Evolutionary conservation across 2,329 filamentous ascomycete species (phyloP), one percentile per base, ranked within the genome.

Genomic region (Epichloe sibirici): DNA sequence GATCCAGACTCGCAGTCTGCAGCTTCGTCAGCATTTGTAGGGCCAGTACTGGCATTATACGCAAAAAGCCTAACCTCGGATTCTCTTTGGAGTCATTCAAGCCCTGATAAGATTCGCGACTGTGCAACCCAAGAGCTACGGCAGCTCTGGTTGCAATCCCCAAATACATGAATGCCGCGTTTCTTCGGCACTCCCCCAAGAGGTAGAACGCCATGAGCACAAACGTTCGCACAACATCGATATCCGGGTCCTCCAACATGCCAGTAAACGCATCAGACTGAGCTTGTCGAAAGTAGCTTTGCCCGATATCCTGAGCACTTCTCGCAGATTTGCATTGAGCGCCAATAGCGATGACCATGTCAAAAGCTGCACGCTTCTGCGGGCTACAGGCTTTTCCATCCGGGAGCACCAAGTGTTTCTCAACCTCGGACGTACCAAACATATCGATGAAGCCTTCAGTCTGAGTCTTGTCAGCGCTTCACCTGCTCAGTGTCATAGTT

Each of bases 101-200:
- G 11, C 61, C 56, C 4, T 58, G 49, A 31, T 65, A 66, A 54
- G 67, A 55, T 58, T 65, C 55, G 52, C 62, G 51, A 62, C 65
- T 65, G 49, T 82, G 78, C 6, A 82, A 58, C 0, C 80, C 81
- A 0, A 83, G 59, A 0, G 78, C 76, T 2, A 76, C 74, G 0
- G 80, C 79, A 0, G 79, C 76, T 52, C 77, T 73, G 0, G 76
- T 70, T 1, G 80, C 79, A 9, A 83, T 74, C 0, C 79, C 79
- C 2, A 83, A 62, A 52, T 83, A 83, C 76, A 83, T 81, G 51
- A 81, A 83, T 0, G 79, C 79, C 0, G 79, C 72, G 53, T 82
- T 82, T 8, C 78, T 69, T 35, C 76, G 75, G 51, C 79, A 82
- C 5, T 76, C n/a, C 76, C 76, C 77, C 3, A 80, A 69, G 71